phyloP scores from a whole-genome alignment of 495 filamentous ascomycete genomes.

The Monascus purpureus region DNA sequence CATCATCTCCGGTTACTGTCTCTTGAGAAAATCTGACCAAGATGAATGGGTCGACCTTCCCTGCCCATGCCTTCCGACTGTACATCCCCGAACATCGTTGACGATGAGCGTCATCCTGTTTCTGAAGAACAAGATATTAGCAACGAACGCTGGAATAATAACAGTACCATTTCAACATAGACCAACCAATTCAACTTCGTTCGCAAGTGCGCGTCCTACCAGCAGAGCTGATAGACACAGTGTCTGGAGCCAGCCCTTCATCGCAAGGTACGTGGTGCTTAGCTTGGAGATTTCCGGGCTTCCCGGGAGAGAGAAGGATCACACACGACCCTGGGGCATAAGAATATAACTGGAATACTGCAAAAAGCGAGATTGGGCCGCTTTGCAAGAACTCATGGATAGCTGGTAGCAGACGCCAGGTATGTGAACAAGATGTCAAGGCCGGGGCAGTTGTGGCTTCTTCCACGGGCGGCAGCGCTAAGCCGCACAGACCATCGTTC shows the following conservation, averaged over 20 bases:
- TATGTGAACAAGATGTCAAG: too few relatives aligned
- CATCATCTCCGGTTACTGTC: slow-evolving; percentile 37
- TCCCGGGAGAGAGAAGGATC: slow-evolving; percentile 1
- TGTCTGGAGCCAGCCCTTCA: slow-evolving; percentile 40
- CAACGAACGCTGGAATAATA: slow-evolving; percentile 1
- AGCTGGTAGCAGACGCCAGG: too few relatives aligned
- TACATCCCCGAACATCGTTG: slow-evolving; percentile 98
- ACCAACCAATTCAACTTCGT: slow-evolving; percentile 51
- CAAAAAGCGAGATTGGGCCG: background rate
- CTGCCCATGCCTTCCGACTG: slow-evolving; percentile 77
- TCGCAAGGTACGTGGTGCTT: slow-evolving; percentile 18
- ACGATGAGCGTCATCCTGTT: slow-evolving; percentile 58
- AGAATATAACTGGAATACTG: background rate
- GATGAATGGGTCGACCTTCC: slow-evolving; percentile 78
- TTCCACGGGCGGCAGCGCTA: background rate
- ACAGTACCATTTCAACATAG: slow-evolving; percentile 1
- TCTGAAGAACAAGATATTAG: slow-evolving; percentile 27
- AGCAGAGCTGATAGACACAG: slow-evolving; percentile 34
- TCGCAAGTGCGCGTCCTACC: slow-evolving; percentile 40
- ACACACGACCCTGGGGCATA: background rate
- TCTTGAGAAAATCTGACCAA: slow-evolving; percentile 62
- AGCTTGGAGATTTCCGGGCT: slow-evolving; percentile 14
- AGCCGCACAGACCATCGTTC: too few relatives aligned
- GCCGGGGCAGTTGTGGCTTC: background rate
- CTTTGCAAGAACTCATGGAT: background rate